A percentile compares a stretch with the other conserved stretches of the same genome.
phyloP scores from a whole-genome alignment of 2,329 filamentous ascomycete species.

The Trichophyton benhamiae region DNA sequence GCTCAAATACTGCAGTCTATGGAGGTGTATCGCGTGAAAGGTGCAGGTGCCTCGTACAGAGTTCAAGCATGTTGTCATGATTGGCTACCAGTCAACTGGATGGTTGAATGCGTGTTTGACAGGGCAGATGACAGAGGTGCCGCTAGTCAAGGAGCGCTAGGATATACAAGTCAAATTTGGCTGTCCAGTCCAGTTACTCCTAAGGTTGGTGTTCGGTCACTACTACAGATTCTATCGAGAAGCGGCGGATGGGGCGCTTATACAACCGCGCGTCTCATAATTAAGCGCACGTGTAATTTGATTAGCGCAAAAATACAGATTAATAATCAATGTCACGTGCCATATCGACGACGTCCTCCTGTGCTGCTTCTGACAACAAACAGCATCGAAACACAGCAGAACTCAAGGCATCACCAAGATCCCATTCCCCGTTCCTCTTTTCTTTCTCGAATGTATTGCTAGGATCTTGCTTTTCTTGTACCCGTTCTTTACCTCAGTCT shows the following conservation, averaged over 20 bases:
- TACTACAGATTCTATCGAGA: too few relatives aligned
- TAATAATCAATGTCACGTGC: neutral
- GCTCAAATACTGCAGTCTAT: neutral
- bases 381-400: neutral
- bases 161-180: too few relatives aligned
- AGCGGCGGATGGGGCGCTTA: too few relatives aligned
- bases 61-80: neutral
- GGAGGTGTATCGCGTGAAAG: neutral
- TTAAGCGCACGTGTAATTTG: too few relatives aligned
- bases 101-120: neutral
- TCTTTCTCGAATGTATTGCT: constrained; percentile 4
- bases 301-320: neutral
- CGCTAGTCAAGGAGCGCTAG: neutral
- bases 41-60: neutral
- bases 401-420: neutral
- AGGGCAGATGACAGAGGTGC: neutral
- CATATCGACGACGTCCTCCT: neutral
- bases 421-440: neutral
- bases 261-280: too few relatives aligned
- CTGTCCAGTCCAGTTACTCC: too few relatives aligned
- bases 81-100: neutral
- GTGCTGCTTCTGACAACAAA: neutral
- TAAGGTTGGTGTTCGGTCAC: too few relatives aligned
- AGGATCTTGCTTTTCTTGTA: neutral
- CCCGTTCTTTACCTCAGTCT: neutral